phyloP scores from a whole-genome alignment of 2,329 filamentous ascomycete genomes.

The Colletotrichum tamarilloi region DNA sequence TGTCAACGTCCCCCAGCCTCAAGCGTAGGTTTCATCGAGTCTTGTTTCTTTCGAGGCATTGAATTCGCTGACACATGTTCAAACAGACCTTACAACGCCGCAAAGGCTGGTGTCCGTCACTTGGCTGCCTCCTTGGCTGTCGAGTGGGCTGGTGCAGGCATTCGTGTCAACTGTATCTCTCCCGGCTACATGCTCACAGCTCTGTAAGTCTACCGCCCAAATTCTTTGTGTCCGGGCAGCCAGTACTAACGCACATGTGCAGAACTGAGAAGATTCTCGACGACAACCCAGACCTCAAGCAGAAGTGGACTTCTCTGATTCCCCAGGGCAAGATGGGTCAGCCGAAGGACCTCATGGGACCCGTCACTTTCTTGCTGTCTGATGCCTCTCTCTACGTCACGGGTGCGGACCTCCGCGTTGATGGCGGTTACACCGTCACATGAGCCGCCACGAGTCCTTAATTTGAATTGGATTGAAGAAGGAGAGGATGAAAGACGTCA shows the following conservation, averaged over 20 bases:
- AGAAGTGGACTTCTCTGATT: slow-evolving; percentile 92
- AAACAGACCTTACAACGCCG: slow-evolving; percentile 83
- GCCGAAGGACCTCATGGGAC: slow-evolving; percentile 92
- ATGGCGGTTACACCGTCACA: slow-evolving; percentile 89
- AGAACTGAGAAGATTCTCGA: slow-evolving; percentile 95
- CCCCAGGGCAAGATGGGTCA: slow-evolving; percentile 94
- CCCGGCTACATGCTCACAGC: slow-evolving; percentile 98
- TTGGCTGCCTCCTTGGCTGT: slow-evolving; percentile 88
- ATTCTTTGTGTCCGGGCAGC: not conserved
- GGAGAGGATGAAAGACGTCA: not conserved
- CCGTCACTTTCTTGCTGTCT: slow-evolving; percentile 86
- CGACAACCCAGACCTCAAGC: slow-evolving; percentile 89
- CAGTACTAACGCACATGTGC: slow-evolving; percentile 23
- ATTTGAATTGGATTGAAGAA: not conserved
- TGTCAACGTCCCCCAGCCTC: slow-evolving; percentile 95
- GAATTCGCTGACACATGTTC: not conserved
- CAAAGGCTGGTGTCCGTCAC: slow-evolving; percentile 93
- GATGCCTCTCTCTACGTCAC: slow-evolving; percentile 80
- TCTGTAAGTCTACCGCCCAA: slow-evolving; percentile 68
- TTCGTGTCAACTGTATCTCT: slow-evolving; percentile 94
- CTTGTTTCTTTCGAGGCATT: not conserved
- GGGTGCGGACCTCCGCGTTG: slow-evolving; percentile 82
- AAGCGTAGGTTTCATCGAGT: slow-evolving; percentile 64
- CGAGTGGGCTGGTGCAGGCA: slow-evolving; percentile 89
- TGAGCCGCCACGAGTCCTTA: slow-evolving; percentile 48